Base-by-base conservation (phyloP, 257 asterid genomes). In the Gynochthodes officinalis region DNA sequence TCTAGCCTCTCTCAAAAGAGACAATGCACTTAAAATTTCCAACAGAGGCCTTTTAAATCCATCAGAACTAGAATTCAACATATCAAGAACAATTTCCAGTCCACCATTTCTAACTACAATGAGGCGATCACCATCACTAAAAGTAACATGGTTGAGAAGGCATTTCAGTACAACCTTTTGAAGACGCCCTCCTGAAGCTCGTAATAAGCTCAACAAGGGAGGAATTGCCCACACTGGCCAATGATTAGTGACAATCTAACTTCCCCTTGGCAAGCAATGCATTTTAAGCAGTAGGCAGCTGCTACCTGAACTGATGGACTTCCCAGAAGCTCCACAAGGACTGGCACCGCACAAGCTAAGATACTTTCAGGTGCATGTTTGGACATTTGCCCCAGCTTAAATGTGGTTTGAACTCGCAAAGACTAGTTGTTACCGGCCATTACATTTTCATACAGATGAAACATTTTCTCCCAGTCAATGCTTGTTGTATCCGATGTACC, bases 1-100 rank as follows among this genome's bases (percentile, higher is more conserved):
- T 53, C 93, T 84, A 57, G 67, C 93, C 88, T 89, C 93, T 75
- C 84, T 81, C 61, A 81, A 5, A 71, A 89, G 90, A 80, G 89
- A 82, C 75, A 89, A 81, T 19, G 84, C 79, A 65, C 89, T 87
- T 78, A 89, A 80, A 61, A 84, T 87, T 79, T 89, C 89, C 60
- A 87, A 72, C 30, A 87, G 72, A 65, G 76, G 71, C 67, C 71
- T 35, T 83, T 72, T 80, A 6, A 75, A 43, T 73, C 72, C 83
- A 43, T 65, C 82, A 7, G 85, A 74, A 69, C 77, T 60, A 28
- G 75, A 19, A 69, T 53, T 46, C 67, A 85, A 63, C 87, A 84
- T 76, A 30, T 60, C 68, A 28, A 87, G 79, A 78, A 89, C 65
- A 72, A 77, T 73, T 78, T 74, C 82, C 55, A 83, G 49, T 6